These are phyloP conservation scores for Silene vulgaris DNA, from an alignment of 179 eudicot species.

Conservation along the genomic window DNA sequence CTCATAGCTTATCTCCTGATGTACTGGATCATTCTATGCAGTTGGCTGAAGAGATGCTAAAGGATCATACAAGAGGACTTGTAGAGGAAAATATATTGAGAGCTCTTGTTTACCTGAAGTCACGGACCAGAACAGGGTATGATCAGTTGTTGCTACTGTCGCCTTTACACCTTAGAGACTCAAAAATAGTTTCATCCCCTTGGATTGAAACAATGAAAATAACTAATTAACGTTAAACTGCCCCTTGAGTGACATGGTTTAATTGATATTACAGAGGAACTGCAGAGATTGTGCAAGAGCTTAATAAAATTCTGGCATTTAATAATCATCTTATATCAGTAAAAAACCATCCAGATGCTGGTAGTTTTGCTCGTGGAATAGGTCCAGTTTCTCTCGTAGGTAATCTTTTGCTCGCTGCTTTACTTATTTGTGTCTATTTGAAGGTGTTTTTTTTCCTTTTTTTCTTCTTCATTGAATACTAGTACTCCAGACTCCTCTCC, in stretches of 20 bases:
- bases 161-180: not conserved
- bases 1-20: slow-evolving; percentile 38
- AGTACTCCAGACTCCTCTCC: not conserved
- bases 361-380: slow-evolving; percentile 67
- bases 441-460: not conserved
- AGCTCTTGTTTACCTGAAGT: slow-evolving; percentile 57
- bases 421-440: slow-evolving; percentile 9
- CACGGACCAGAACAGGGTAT: slow-evolving; percentile 67
- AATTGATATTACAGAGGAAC: slow-evolving; percentile 44
- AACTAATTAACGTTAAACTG: not conserved
- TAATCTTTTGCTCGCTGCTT: slow-evolving; percentile 25
- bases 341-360: slow-evolving; percentile 64
- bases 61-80: slow-evolving; percentile 69
- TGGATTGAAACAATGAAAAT: slow-evolving; percentile 1
- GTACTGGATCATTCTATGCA: slow-evolving; percentile 31
- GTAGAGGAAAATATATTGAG: slow-evolving; percentile 70
- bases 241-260: not conserved
- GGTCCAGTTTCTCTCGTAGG: slow-evolving; percentile 81
- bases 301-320: slow-evolving; percentile 58
- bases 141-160: slow-evolving; percentile 20
- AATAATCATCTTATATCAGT: slow-evolving; percentile 59
- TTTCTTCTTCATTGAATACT: not conserved
- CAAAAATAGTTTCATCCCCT: not conserved
- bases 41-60: slow-evolving; percentile 84
- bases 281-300: slow-evolving; percentile 57